These are phyloP conservation scores for Helenozyma rhizophorensis DNA, from an alignment of 805 yeast genomes.

Conservation along the genomic window DNA sequence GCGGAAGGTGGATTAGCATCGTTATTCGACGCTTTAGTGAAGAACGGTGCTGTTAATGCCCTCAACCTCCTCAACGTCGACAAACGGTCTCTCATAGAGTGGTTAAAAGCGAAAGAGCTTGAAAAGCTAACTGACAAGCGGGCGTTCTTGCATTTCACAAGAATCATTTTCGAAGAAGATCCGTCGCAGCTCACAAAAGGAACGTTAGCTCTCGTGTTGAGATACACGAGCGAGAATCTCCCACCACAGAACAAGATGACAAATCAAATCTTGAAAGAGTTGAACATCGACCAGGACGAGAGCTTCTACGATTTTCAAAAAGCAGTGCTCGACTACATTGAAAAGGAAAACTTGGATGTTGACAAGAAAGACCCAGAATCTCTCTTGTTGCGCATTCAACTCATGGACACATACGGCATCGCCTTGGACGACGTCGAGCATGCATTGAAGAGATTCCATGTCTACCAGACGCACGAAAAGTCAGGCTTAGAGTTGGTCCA, in stretches of 20 bases:
- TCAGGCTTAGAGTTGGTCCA: conserved; percentile 39
- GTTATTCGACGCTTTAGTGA: conserved; percentile 6
- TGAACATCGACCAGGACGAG: conserved; percentile 1
- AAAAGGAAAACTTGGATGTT: conserved; percentile 19
- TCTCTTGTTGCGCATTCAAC: conserved; percentile 26
- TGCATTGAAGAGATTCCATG: conserved; percentile 36
- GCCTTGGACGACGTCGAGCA: conserved; percentile 23
- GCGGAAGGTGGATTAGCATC: not conserved
- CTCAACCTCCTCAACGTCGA: conserved; percentile 3
- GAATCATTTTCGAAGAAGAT: conserved; percentile 8
- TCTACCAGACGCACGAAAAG: conserved; percentile 34
- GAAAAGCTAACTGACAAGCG: too few relatives aligned
- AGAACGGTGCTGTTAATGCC: conserved; percentile 1
- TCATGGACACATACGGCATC: conserved; percentile 32
- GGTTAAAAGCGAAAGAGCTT: not conserved
- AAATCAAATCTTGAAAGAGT: not conserved
- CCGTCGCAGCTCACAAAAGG: conserved; percentile 3
- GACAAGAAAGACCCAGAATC: conserved; percentile 24
- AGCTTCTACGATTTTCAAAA: too few relatives aligned
- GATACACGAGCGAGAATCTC: not conserved
- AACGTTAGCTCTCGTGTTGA: conserved; percentile 7
- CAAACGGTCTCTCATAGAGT: conserved; percentile 1
- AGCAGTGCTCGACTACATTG: conserved; percentile 20
- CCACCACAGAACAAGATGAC: not conserved
- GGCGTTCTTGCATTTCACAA: conserved; percentile 6